Evolutionary conservation across 768 basidiomycete species (phyloP), one percentile per base, ranked within the genome.

Genomic region (Amanita rubescens): DNA sequence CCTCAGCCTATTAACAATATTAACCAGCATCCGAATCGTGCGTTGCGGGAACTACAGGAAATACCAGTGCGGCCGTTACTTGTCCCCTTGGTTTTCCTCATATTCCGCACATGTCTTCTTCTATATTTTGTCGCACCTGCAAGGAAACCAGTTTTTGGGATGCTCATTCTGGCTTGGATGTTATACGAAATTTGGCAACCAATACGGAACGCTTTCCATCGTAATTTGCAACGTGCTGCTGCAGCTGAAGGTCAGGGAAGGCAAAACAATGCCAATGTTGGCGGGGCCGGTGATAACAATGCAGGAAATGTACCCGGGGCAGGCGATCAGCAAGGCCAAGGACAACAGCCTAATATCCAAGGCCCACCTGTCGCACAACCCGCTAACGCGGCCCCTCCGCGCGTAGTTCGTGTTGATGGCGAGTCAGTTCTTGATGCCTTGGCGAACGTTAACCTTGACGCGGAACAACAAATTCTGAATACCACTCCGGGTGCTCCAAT

Each of bases 91-190:
- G 59, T 83, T 51, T 77, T 89, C 75, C 75, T 89, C n/a, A 53
- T 79, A 6, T 72, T 89, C 60, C 82, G 87, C 50, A 86, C 83
- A 3, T 59, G 79, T 11, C 72, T 90, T 11, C 70, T 90, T 25
- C 72, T 90, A 3, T 90, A 89, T 66, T 87, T 90, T 65, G 82
- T 90, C 60, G 82, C 84, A 3, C 87, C 87, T 0, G 76, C 84
- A 6, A 75, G 84, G 58, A 85, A 86, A 52, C 87, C 87, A 5
- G 63, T 89, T 17, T 77, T 89, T 55, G 84, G 81, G 33, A 58
- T 86, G 35, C 68, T 88, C 53, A 75, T 90, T 27, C 67, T 82
- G 20, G 78, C 73, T 2, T 89, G 85, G 85, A 79, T 87, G 65
- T 52, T 84, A 22, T 90, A 86, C 63, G 87, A 90, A 65, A 80